Evolutionary conservation across 306 rosid species (phyloP).

Genomic region (Medicago arabica): DNA sequence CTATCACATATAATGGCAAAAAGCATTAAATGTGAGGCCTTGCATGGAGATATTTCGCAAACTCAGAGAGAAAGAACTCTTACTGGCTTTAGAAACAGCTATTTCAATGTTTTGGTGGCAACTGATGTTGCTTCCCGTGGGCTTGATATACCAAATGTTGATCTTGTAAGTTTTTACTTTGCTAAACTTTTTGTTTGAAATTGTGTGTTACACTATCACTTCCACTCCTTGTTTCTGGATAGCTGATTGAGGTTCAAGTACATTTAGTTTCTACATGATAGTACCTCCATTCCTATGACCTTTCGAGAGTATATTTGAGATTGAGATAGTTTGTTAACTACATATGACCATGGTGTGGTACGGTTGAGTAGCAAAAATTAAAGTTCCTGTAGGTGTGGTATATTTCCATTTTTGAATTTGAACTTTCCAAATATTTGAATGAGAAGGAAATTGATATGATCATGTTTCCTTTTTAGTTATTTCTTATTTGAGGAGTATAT

Average conservation of each 20-base stretch:
- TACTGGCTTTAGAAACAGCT: constrained; percentile 79
- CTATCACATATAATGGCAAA: constrained; percentile 73
- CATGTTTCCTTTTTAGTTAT: background rate
- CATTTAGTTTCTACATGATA: constrained; percentile 29
- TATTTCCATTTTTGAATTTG: background rate
- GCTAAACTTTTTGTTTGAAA: background rate
- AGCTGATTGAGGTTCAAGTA: constrained; percentile 3
- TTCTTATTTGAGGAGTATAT: background rate
- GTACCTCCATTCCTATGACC: constrained; percentile 4
- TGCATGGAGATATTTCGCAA: constrained; percentile 98
- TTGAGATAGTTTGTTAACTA: background rate
- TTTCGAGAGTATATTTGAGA: constrained; percentile 1
- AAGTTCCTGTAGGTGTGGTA: background rate
- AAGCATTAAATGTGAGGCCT: constrained; percentile 76
- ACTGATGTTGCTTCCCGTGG: constrained; percentile 99
- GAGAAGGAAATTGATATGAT: background rate
- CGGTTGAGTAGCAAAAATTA: background rate
- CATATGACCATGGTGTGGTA: background rate
- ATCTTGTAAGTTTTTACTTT: constrained; percentile 72
- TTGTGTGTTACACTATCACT: background rate
- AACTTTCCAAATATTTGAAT: background rate
- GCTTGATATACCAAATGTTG: constrained; percentile 97
- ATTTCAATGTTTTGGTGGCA: constrained; percentile 87
- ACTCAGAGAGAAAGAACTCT: constrained; percentile 94
- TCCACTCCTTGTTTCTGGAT: constrained; percentile 17